These are phyloP conservation scores for Myriosclerotinia duriaeana DNA, from an alignment of 2,329 filamentous ascomycete genomes.

Conservation along the genomic window DNA sequence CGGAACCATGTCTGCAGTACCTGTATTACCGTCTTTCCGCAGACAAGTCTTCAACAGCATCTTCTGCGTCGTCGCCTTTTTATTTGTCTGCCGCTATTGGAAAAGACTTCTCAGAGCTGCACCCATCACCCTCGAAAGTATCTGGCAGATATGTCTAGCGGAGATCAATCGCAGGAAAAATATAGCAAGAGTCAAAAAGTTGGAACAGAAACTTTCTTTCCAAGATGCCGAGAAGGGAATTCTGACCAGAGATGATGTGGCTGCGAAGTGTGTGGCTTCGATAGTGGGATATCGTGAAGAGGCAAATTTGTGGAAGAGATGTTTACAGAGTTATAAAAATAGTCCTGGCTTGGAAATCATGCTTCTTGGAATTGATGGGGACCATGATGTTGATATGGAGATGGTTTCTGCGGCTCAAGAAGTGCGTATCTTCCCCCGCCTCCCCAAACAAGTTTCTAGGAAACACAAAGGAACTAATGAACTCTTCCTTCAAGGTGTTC, in stretches of 20 bases:
- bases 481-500: conserved; percentile 22
- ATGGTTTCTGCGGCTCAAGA: conserved; percentile 29
- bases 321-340: conserved; percentile 27
- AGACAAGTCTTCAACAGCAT: conserved; percentile 25
- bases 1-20: conserved; percentile 6
- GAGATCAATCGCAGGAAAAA: conserved; percentile 29
- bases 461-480: conserved; percentile 8
- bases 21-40: conserved; percentile 12
- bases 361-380: conserved; percentile 29
- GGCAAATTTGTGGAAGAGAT: conserved; percentile 26
- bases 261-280: conserved; percentile 26
- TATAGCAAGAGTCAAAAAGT: conserved; percentile 22
- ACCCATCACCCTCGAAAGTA: conserved; percentile 28
- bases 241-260: conserved; percentile 19
- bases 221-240: conserved; percentile 26
- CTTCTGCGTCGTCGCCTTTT: conserved; percentile 25
- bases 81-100: conserved; percentile 26
- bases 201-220: conserved; percentile 21
- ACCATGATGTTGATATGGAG: conserved; percentile 28
- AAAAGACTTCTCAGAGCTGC: conserved; percentile 23
- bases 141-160: conserved; percentile 29
- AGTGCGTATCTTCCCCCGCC: conserved; percentile 1
- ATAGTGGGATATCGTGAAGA: conserved; percentile 30
- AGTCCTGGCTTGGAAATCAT: conserved; percentile 27
- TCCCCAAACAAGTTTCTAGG: not conserved